Evolutionary conservation across 208 protist genomes (phyloP).

Genomic region (Leishmania lainsoni): DNA sequence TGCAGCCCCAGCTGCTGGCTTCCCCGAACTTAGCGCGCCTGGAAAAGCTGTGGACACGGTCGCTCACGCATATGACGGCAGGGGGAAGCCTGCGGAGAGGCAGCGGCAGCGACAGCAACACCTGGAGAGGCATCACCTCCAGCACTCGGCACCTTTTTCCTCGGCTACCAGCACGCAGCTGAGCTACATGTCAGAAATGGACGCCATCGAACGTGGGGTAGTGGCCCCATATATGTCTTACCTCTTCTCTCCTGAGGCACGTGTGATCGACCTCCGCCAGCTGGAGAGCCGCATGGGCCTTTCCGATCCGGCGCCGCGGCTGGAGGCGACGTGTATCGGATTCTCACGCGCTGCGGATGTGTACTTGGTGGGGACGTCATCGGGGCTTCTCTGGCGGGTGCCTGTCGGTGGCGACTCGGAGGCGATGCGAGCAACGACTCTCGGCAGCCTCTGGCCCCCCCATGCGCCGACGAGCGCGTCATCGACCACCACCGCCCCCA

Average conservation of each 20-base stretch:
- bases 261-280: slow-evolving; percentile 40
- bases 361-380: slow-evolving; percentile 57
- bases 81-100: background rate
- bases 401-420: slow-evolving; percentile 16
- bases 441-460: slow-evolving; percentile 38
- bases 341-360: slow-evolving; percentile 48
- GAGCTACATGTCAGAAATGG: slow-evolving; percentile 33
- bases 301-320: slow-evolving; percentile 7
- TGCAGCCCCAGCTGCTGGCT: no score
- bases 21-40: no score
- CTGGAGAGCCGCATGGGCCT: slow-evolving; percentile 16
- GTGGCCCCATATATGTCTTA: slow-evolving; percentile 49
- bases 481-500: background rate
- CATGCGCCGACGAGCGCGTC: slow-evolving; percentile 1
- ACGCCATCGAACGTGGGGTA: slow-evolving; percentile 37
- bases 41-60: background rate
- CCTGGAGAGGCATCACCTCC: background rate
- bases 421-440: slow-evolving; percentile 26
- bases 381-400: slow-evolving; percentile 51
- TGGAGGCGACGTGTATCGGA: slow-evolving; percentile 40
- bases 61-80: background rate
- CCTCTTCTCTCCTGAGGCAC: slow-evolving; percentile 52
- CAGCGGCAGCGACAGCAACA: background rate
- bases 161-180: slow-evolving; percentile 22
- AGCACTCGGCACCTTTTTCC: background rate